Percentiles rank a stretch among this genome's conserved stretches.
Conservation (phyloP, 169 alveolate genomes). For the Theileria luwenshuni region DNA sequence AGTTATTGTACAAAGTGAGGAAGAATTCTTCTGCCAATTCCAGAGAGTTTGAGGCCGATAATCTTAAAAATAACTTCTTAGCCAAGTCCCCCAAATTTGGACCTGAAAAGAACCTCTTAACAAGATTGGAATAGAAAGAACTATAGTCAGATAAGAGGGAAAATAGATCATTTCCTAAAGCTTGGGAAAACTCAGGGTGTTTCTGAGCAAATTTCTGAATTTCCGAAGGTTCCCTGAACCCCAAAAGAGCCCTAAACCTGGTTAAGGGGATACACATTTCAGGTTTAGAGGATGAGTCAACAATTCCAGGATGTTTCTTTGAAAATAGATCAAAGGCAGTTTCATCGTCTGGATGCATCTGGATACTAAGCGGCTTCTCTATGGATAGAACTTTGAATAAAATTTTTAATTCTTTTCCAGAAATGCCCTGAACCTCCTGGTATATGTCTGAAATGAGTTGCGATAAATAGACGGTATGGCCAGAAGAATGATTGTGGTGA, state of each 20-base stretch:
- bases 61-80: not conserved
- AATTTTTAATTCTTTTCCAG: constrained; percentile 7
- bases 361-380: constrained; percentile 73
- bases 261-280: constrained; percentile 65
- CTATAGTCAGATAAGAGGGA: not conserved
- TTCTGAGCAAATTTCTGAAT: constrained; percentile 24
- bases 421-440: not conserved
- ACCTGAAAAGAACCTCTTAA: constrained; percentile 3
- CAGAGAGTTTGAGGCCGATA: not conserved
- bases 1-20: constrained; percentile 68
- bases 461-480: not conserved
- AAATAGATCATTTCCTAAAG: constrained; percentile 23
- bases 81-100: not conserved
- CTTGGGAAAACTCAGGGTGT: constrained; percentile 32
- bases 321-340: constrained; percentile 31
- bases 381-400: constrained; percentile 73
- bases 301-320: constrained; percentile 41
- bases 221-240: constrained; percentile 28
- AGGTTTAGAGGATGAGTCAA: constrained; percentile 52
- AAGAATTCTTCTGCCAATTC: constrained; percentile 53
- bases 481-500: not conserved
- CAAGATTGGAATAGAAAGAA: constrained; percentile 13
- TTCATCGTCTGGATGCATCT: constrained; percentile 74
- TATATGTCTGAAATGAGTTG: not conserved
- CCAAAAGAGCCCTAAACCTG: constrained; percentile 40